Percentiles rank a stretch among this genome's conserved stretches.
Evolutionary conservation across 768 basidiomycete species (phyloP).

Genomic region (Boletales sp.): DNA sequence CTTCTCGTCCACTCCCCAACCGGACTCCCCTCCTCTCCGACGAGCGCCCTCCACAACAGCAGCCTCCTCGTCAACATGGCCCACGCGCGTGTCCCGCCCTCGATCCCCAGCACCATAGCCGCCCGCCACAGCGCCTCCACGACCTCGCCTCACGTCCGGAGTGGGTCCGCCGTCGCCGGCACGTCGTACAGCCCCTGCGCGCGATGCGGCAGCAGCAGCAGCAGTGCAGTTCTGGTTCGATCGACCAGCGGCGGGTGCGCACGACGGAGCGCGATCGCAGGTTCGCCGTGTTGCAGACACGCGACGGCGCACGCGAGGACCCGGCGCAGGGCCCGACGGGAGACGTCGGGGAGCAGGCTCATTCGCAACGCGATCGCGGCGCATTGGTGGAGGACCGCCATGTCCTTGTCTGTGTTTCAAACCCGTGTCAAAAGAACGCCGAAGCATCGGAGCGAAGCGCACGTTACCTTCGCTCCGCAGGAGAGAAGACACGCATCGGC

Average conservation of each 20-base stretch:
- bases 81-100: constrained; percentile 38
- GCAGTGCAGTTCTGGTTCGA: constrained; percentile 6
- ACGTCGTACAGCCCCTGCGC: constrained; percentile 37
- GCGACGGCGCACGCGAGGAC: constrained; percentile 30
- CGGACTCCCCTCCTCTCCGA: constrained; percentile 33
- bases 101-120: constrained; percentile 16
- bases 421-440: neutral
- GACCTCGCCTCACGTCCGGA: constrained; percentile 45
- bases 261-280: constrained; percentile 3
- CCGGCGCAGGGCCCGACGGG: constrained; percentile 22
- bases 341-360: constrained; percentile 30
- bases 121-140: constrained; percentile 47
- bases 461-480: constrained; percentile 12
- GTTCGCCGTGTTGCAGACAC: constrained; percentile 31
- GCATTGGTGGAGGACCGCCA: constrained; percentile 19
- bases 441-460: neutral
- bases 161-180: constrained; percentile 21
- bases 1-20: constrained; percentile 58
- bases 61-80: constrained; percentile 50
- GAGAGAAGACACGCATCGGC: constrained; percentile 43
- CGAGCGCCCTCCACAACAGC: constrained; percentile 52
- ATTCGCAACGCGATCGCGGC: constrained; percentile 36
- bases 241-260: neutral
- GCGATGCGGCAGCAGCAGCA: constrained; percentile 30
- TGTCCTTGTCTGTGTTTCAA: constrained; percentile 13